Evolutionary conservation across 176 grass and related monocot genomes (phyloP).

Genomic region (Eleusine coracana): DNA sequence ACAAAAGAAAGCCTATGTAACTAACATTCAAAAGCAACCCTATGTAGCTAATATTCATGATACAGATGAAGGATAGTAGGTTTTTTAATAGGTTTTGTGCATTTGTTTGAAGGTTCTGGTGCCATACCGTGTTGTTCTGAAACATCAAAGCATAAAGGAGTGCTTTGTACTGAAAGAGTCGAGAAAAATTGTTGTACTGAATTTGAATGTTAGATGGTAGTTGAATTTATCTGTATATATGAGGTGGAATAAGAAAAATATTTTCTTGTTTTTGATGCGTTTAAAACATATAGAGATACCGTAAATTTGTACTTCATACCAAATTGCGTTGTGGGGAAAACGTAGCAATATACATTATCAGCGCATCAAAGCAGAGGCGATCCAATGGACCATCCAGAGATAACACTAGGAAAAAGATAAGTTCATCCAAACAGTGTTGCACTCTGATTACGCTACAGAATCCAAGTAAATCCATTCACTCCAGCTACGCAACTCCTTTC

Average conservation of each 20-base stretch:
- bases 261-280: not conserved
- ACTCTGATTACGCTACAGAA: not conserved
- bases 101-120: not conserved
- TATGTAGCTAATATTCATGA: conserved; percentile 21
- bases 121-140: conserved; percentile 16
- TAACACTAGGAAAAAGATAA: not conserved
- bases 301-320: not conserved
- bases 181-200: conserved; percentile 10
- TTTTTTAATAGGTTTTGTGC: not conserved
- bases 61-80: conserved; percentile 3
- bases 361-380: not conserved
- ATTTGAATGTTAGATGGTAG: conserved; percentile 15
- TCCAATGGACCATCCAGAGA: not conserved
- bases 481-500: not conserved
- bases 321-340: not conserved
- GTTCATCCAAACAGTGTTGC: not conserved
- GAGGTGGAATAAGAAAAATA: not conserved
- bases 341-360: not conserved
- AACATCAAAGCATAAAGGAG: conserved; percentile 15
- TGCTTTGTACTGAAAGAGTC: conserved; percentile 9
- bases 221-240: conserved; percentile 39
- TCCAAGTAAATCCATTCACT: not conserved
- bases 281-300: not conserved
- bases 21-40: conserved; percentile 7
- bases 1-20: not conserved